A percentile compares a stretch with the other conserved stretches of the same genome.
These are phyloP conservation scores for Brassica balearica DNA, from an alignment of 441 rosid genomes.

Conservation along the genomic window DNA sequence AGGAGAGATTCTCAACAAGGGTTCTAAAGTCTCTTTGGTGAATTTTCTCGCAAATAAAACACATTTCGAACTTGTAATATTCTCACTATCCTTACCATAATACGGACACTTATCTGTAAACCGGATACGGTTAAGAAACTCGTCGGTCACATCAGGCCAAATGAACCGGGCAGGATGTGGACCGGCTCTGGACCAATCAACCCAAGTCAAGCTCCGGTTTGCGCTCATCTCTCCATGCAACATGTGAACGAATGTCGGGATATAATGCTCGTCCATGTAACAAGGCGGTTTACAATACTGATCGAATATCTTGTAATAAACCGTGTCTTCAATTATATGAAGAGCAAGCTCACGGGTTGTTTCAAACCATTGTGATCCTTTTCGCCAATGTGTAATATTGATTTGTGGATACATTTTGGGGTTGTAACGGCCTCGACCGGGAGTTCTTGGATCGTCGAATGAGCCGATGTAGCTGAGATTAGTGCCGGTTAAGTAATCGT, in stretches of 20 bases:
- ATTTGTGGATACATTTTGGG: slow-evolving; percentile 58
- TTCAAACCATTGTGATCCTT: slow-evolving; percentile 72
- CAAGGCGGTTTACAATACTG: slow-evolving; percentile 55
- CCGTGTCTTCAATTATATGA: slow-evolving; percentile 45
- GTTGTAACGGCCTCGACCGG: slow-evolving; percentile 62
- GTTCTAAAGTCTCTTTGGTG: slow-evolving; percentile 53
- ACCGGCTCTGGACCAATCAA: slow-evolving; percentile 67
- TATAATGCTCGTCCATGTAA: slow-evolving; percentile 66
- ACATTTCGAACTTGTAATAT: slow-evolving; percentile 42
- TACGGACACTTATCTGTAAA: slow-evolving; percentile 52
- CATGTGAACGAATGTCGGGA: slow-evolving; percentile 58
- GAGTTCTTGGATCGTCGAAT: slow-evolving; percentile 53
- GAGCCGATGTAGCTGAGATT: slow-evolving; percentile 52
- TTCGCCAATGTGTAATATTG: slow-evolving; percentile 62
- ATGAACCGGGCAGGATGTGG: slow-evolving; percentile 62
- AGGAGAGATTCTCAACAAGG: slow-evolving; percentile 59
- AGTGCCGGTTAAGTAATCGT: slow-evolving; percentile 56
- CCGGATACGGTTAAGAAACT: slow-evolving; percentile 56
- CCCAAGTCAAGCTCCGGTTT: slow-evolving; percentile 66
- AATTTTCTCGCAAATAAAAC: slow-evolving; percentile 71
- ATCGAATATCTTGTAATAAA: slow-evolving; percentile 48
- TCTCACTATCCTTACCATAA: slow-evolving; percentile 40
- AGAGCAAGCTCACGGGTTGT: slow-evolving; percentile 54
- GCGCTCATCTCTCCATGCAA: slow-evolving; percentile 43
- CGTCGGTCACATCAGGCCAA: slow-evolving; percentile 53